Percentiles rank a stretch among this genome's conserved stretches.
Evolutionary conservation across 805 yeast genomes (phyloP).

Genomic region (Metahyphopichia silvanorum): DNA sequence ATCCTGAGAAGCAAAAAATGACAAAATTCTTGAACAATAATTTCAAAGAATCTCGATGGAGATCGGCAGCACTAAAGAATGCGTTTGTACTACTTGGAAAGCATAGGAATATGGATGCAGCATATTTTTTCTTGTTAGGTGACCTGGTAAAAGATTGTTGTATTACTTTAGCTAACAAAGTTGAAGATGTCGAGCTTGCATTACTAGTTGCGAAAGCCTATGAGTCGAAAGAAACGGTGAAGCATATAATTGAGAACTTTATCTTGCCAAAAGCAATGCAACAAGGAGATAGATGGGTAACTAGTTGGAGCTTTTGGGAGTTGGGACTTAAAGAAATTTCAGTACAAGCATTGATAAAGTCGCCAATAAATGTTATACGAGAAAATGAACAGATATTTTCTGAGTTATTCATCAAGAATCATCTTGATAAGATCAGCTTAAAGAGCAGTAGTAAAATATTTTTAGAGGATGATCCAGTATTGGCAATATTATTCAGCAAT

Average conservation of each 20-base stretch:
- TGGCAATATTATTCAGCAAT: conserved; percentile 60
- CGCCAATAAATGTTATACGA: conserved; percentile 39
- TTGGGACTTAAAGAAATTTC: conserved; percentile 40
- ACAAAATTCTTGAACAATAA: conserved; percentile 73
- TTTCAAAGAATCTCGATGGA: conserved; percentile 75
- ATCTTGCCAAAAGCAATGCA: conserved; percentile 56
- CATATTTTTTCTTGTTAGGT: conserved; percentile 80
- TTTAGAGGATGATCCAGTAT: conserved; percentile 77
- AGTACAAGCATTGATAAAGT: conserved; percentile 61
- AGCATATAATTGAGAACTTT: conserved; percentile 44
- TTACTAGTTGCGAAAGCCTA: conserved; percentile 77
- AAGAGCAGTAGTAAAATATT: conserved; percentile 26
- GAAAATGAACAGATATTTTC: conserved; percentile 19
- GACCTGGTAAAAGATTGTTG: conserved; percentile 75
- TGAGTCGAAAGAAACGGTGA: conserved; percentile 36
- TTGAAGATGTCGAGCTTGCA: conserved; percentile 70
- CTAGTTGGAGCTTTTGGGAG: conserved; percentile 80
- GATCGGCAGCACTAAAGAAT: conserved; percentile 83
- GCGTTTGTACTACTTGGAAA: conserved; percentile 88
- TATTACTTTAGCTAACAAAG: conserved; percentile 64
- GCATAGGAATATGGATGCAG: conserved; percentile 84
- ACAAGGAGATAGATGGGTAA: conserved; percentile 74
- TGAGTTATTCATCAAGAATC: conserved; percentile 12
- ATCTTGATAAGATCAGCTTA: conserved; percentile 9
- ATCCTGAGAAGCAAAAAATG: conserved; percentile 82